Evolutionary conservation across 176 grass and related monocot species (phyloP), one percentile per base, ranked within the genome.

Genomic region (Echinochloa phyllopogon): DNA sequence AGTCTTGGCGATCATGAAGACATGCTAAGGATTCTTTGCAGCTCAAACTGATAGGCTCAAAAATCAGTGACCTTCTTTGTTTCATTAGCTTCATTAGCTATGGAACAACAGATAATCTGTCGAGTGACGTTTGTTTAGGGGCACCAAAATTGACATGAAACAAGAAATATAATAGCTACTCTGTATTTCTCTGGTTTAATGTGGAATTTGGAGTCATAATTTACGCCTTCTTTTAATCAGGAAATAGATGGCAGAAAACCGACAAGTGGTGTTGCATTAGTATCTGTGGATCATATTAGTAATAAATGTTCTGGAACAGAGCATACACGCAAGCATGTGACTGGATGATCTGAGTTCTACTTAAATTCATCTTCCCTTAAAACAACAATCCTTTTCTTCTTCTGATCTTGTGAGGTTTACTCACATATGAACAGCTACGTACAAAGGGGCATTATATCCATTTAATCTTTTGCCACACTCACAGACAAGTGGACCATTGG

Each of bases 171-270:
- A 68, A 80, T 4, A 17, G 23, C 10, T 41, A 0, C 8, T 38
- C 41, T 61, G 62, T 50, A 41, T 74, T 40, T 23, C 24, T 72
- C 59, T 74, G 18, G 42, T 62, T 61, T 72, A 15, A 74, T 40
- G 29, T 39, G 56, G 49, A 50, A 13, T 37, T 83, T 51, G 1
- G 4, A 7, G 21, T 70, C 67, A 25, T 45, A n/a, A 70, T 45
- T 70, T 41, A 41, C 3, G 29, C 29, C 29, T 33, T 33, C 29
- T 33, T 33, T 33, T 33, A 33, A 33, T 33, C 29, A 33, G 29
- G 2, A 33, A 33, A 33, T 2, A 33, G 29, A 33, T 33, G 29
- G 29, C 29, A 33, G 29, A 33, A 33, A 33, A 33, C 2, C 2
- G 29, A 33, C 29, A 33, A 33, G 29, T 33, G 29, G 29, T 33